Evolutionary conservation across 176 grass and related monocot genomes (phyloP).

Genomic region (Triticum urartu): DNA sequence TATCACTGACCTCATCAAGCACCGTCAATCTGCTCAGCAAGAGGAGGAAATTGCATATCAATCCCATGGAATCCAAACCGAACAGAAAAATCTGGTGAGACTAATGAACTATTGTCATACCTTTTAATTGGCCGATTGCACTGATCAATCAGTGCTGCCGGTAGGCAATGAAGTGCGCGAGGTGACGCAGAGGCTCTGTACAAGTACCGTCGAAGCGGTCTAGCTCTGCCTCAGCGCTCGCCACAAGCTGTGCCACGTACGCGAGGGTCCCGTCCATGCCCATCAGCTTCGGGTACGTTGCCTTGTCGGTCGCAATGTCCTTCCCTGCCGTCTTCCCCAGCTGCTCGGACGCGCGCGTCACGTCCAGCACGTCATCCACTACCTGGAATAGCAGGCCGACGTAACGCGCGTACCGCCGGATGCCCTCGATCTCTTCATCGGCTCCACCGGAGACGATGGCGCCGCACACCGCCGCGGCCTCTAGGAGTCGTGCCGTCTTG

Average conservation of each 20-base stretch:
- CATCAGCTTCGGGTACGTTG: slow-evolving; percentile 4
- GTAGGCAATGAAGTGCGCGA: background rate
- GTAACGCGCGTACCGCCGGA: background rate
- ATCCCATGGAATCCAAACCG: too few relatives aligned
- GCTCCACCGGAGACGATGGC: background rate
- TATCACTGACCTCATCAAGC: too few relatives aligned
- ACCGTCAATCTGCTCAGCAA: too few relatives aligned
- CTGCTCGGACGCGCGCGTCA: too few relatives aligned
- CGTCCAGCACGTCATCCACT: background rate
- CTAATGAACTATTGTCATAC: too few relatives aligned
- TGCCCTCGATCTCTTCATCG: background rate
- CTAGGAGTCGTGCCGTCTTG: background rate
- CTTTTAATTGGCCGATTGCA: too few relatives aligned
- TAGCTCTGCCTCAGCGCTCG: background rate
- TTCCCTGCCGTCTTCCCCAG: background rate
- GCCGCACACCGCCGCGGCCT: slow-evolving; percentile 7
- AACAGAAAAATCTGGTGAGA: too few relatives aligned
- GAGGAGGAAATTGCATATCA: too few relatives aligned
- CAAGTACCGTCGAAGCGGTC: background rate
- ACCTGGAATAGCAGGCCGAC: slow-evolving; percentile 11
- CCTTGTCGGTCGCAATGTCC: background rate
- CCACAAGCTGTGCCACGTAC: background rate
- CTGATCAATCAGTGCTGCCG: background rate
- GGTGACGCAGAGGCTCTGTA: background rate
- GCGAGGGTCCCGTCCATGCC: background rate